Conservation (phyloP, 208 protist genomes). For the Trichomonas gallinae region DNA sequence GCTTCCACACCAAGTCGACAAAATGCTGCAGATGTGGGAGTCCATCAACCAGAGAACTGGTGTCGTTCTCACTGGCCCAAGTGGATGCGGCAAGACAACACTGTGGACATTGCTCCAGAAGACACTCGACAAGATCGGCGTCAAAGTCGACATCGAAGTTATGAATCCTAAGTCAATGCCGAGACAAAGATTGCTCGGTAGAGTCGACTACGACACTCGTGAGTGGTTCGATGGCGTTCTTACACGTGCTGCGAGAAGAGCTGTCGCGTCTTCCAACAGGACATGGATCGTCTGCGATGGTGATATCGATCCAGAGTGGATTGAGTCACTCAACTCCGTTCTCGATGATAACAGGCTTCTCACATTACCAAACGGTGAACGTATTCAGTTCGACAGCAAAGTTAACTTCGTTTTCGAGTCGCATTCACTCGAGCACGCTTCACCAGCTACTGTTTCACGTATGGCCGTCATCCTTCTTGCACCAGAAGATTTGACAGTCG, state of each 20-base stretch:
- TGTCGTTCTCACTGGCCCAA: conserved; percentile 82
- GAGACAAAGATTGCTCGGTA: conserved; percentile 61
- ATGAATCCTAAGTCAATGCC: conserved; percentile 79
- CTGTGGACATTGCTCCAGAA: conserved; percentile 67
- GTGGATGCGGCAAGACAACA: conserved; percentile 82
- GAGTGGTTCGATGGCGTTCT: conserved; percentile 91
- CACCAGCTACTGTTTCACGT: conserved; percentile 77
- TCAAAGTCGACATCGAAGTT: conserved; percentile 63
- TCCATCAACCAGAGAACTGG: conserved; percentile 86
- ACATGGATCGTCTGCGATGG: conserved; percentile 82
- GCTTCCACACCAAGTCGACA: conserved; percentile 31
- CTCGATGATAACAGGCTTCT: conserved; percentile 89
- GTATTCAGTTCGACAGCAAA: conserved; percentile 87
- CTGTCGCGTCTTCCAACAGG: not conserved
- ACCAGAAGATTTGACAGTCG: not conserved
- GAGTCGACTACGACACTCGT: conserved; percentile 88
- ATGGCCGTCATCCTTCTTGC: not conserved
- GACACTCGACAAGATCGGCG: conserved; percentile 62
- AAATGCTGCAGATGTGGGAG: conserved; percentile 71
- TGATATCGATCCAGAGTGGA: conserved; percentile 94
- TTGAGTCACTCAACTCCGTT: conserved; percentile 95
- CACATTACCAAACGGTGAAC: conserved; percentile 89
- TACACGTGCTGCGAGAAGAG: conserved; percentile 4
- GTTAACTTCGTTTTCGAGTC: conserved; percentile 96
- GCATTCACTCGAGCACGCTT: conserved; percentile 80